These are phyloP conservation scores for Lachancea fermentati DNA, from an alignment of 805 yeast species.

Conservation along the genomic window DNA sequence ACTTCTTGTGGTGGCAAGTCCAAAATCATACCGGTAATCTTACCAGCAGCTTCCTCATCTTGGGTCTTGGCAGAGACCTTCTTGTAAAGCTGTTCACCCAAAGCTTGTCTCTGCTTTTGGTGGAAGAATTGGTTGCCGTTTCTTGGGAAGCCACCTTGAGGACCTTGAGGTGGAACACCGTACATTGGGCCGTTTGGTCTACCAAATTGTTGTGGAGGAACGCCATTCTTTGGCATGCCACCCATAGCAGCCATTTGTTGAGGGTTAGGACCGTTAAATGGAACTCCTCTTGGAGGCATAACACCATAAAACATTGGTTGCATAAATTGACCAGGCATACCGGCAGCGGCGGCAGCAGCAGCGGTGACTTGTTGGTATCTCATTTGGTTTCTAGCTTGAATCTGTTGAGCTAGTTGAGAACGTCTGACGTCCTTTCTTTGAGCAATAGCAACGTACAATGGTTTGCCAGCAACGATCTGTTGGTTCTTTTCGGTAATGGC, in stretches of 20 bases:
- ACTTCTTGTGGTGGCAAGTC: conserved; percentile 92
- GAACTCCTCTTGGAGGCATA: conserved; percentile 80
- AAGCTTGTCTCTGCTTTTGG: conserved; percentile 91
- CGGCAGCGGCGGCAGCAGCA: conserved; percentile 35
- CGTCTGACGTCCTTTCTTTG: conserved; percentile 98
- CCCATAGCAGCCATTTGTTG: conserved; percentile 66
- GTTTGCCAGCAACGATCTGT: conserved; percentile 91
- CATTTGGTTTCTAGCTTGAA: conserved; percentile 96
- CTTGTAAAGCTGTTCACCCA: conserved; percentile 96
- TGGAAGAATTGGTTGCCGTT: conserved; percentile 44
- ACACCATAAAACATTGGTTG: conserved; percentile 38
- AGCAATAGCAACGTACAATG: conserved; percentile 96
- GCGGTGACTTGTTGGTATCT: conserved; percentile 90
- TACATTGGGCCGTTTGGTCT: conserved; percentile 79
- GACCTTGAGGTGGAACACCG: conserved; percentile 76
- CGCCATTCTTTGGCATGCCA: conserved; percentile 50
- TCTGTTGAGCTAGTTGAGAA: conserved; percentile 94
- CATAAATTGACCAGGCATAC: conserved; percentile 38
- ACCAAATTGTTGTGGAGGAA: conserved; percentile 55
- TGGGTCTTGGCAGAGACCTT: conserved; percentile 82
- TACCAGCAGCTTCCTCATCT: conserved; percentile 94
- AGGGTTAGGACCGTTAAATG: conserved; percentile 76
- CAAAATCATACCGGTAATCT: conserved; percentile 97
- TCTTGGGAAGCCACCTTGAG: conserved; percentile 48
- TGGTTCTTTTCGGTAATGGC: conserved; percentile 98